Conservation (phyloP, 73 alveolate genomes). For the Tetrahymena malaccensis region DNA sequence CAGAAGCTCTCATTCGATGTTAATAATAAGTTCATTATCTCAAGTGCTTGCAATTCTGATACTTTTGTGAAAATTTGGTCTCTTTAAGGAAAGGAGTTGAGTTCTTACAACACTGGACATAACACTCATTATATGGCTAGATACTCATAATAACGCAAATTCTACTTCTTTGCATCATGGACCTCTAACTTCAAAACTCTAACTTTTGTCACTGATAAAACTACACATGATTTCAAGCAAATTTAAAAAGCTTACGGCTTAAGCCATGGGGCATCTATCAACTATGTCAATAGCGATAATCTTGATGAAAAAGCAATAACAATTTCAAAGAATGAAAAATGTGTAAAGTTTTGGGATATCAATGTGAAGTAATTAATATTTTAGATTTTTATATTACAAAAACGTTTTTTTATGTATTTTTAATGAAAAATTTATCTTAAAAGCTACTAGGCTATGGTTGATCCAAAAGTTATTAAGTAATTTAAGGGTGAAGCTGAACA, state of each 20-base stretch:
- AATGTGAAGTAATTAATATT: neutral
- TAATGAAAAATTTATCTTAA: neutral
- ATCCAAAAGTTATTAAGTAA: neutral
- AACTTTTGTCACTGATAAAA: neutral
- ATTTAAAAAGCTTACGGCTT: neutral
- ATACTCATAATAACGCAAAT: neutral
- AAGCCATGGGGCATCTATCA: neutral
- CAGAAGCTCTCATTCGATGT: neutral
- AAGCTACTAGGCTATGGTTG: neutral
- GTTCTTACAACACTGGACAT: neutral
- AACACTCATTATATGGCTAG: neutral
- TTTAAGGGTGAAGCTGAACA: neutral
- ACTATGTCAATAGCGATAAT: neutral
- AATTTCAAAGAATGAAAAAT: neutral
- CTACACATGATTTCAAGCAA: neutral
- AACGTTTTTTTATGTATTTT: neutral
- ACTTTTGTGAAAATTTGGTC: neutral
- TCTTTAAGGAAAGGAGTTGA: neutral
- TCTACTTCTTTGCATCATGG: neutral
- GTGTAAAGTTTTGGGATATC: neutral
- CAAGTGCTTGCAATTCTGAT: neutral
- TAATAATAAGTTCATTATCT: neutral
- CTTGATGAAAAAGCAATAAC: neutral
- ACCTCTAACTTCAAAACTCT: neutral
- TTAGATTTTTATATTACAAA: neutral